Evolutionary conservation across 352 stramenopile species (phyloP).

Genomic region (Vaucheria bursata): DNA sequence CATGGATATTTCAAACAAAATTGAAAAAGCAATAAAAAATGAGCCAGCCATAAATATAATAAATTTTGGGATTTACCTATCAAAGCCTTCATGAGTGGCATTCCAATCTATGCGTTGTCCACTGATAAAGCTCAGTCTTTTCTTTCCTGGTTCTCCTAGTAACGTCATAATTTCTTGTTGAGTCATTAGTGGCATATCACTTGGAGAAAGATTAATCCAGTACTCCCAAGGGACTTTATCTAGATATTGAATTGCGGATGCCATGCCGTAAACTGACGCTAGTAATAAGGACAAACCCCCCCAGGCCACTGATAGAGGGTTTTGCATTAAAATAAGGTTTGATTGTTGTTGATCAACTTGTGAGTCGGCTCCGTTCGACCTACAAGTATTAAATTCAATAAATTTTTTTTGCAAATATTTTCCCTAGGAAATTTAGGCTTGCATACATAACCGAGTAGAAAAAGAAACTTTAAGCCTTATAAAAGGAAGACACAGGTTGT

Average conservation of each 20-base stretch:
- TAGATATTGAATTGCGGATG: background rate
- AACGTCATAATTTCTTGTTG: background rate
- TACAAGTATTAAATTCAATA: no score
- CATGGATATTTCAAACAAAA: no score
- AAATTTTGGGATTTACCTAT: no score
- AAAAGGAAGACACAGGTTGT: no score
- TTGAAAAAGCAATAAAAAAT: no score
- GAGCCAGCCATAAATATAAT: no score
- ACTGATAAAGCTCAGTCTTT: background rate
- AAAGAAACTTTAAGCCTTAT: no score
- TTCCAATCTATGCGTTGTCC: background rate
- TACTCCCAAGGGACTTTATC: slow-evolving; percentile 1
- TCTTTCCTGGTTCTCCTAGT: background rate
- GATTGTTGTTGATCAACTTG: no score
- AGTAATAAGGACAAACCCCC: background rate
- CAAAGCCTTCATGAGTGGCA: background rate
- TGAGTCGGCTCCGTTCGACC: no score
- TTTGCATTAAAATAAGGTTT: background rate
- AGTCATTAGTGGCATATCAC: background rate
- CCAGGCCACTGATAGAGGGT: slow-evolving; percentile 3
- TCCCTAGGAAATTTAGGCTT: no score
- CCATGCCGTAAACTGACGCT: slow-evolving; percentile 1
- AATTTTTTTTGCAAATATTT: no score
- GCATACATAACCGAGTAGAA: no score
- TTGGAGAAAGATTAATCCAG: background rate